phyloP scores from a whole-genome alignment of 148 eudicot genomes.

The Rhododendron mucronatum region DNA sequence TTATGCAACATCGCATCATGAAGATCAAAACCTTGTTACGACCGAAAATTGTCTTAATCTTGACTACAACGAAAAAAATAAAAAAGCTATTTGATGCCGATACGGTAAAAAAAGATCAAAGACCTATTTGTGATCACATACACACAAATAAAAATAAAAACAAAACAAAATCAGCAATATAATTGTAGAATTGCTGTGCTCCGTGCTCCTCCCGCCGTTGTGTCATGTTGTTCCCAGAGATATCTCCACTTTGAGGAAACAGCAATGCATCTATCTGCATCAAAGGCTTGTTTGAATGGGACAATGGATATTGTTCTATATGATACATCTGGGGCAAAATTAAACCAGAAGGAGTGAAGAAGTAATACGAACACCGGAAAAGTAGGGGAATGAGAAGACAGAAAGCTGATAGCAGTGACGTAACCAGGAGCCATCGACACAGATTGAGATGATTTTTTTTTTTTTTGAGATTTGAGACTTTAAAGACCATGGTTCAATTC shows the following conservation, averaged over 20 bases:
- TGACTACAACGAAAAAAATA: neutral
- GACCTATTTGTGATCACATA: neutral
- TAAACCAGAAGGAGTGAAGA: neutral
- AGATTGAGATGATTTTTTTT: no score
- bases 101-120: no score
- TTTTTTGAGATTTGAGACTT: neutral
- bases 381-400: neutral
- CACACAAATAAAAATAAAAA: no score
- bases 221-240: neutral
- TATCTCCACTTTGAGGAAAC: neutral
- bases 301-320: neutral
- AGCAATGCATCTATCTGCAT: neutral
- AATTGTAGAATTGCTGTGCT: neutral
- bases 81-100: neutral
- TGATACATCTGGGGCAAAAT: neutral
- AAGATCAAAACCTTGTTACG: neutral
- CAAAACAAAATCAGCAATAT: neutral
- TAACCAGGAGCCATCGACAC: neutral
- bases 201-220: neutral
- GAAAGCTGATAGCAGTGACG: neutral
- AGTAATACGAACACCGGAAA: neutral
- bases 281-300: neutral
- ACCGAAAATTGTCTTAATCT: neutral
- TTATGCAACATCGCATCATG: neutral
- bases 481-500: neutral